These are phyloP conservation scores for Phaeotremella skinneri DNA, from an alignment of 768 basidiomycete genomes.

Conservation along the genomic window DNA sequence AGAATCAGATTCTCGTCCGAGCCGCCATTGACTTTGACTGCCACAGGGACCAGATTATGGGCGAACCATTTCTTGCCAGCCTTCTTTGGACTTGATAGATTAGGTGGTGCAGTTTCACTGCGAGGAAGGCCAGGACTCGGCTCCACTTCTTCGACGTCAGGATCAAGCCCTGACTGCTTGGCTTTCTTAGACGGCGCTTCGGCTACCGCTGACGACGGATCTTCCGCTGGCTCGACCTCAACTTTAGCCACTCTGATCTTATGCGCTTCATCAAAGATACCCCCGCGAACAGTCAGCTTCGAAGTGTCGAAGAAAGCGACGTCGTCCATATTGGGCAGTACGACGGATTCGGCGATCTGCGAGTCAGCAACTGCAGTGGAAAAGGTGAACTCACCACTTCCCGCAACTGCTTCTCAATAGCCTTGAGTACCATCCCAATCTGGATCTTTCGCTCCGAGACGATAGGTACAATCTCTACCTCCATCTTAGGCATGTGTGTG, in stretches of 20 bases:
- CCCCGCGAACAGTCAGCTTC: constrained; percentile 66
- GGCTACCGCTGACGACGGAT: constrained; percentile 29
- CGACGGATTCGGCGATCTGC: constrained; percentile 89
- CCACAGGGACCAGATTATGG: not conserved
- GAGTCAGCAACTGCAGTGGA: constrained; percentile 3
- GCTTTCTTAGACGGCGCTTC: constrained; percentile 25
- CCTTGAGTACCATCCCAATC: constrained; percentile 85
- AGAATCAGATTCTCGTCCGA: not conserved
- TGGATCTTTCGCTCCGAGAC: constrained; percentile 93
- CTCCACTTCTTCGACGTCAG: not conserved
- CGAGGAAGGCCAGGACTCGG: constrained; percentile 18
- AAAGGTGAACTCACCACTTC: constrained; percentile 66
- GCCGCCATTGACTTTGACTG: not conserved
- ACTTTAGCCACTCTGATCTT: constrained; percentile 26
- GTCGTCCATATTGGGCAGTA: constrained; percentile 97
- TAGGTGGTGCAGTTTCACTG: constrained; percentile 28
- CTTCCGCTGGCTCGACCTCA: constrained; percentile 25
- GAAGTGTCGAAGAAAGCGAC: constrained; percentile 88
- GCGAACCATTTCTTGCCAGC: constrained; percentile 30
- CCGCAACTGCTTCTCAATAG: constrained; percentile 82
- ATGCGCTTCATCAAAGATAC: constrained; percentile 80
- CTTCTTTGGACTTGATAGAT: constrained; percentile 1
- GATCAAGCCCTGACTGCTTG: constrained; percentile 13
- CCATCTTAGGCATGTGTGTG: constrained; percentile 82
- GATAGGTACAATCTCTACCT: constrained; percentile 84